phyloP scores from a whole-genome alignment of 2,329 filamentous ascomycete genomes.

The Trichoderma sp. region DNA sequence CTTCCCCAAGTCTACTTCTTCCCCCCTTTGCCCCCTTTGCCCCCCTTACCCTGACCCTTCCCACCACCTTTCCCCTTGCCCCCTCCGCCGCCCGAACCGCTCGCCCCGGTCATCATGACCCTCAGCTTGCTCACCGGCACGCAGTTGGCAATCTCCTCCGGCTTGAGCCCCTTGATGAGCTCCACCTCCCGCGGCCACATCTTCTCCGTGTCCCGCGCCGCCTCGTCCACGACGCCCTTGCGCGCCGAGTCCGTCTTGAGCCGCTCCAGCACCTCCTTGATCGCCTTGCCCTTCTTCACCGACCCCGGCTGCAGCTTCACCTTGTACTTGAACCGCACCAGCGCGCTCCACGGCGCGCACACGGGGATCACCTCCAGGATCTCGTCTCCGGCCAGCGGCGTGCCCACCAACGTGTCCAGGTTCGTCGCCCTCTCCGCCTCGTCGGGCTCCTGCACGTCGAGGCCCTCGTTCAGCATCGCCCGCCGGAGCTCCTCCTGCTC shows the following conservation, averaged over 20 bases:
- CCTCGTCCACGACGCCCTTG: slow-evolving; percentile 64
- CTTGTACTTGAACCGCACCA: slow-evolving; percentile 83
- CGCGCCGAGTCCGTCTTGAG: slow-evolving; percentile 70
- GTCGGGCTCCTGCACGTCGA: slow-evolving; percentile 62
- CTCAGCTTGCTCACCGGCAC: slow-evolving; percentile 80
- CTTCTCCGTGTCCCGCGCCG: slow-evolving; percentile 64
- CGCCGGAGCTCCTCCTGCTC: slow-evolving; percentile 73
- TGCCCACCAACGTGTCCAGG: slow-evolving; percentile 75
- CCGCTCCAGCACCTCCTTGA: slow-evolving; percentile 82
- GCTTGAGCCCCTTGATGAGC: slow-evolving; percentile 76
- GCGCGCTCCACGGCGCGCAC: slow-evolving; percentile 66
- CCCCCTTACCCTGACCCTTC: slow-evolving; percentile 40
- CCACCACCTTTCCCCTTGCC: slow-evolving; percentile 28
- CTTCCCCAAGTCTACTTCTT: slow-evolving; percentile 42
- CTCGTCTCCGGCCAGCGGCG: slow-evolving; percentile 79
- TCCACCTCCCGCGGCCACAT: slow-evolving; percentile 89
- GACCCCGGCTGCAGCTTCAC: slow-evolving; percentile 89
- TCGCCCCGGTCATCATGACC: slow-evolving; percentile 71
- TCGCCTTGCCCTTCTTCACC: slow-evolving; percentile 91
- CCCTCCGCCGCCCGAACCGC: slow-evolving; percentile 44
- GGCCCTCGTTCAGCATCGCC: slow-evolving; percentile 60
- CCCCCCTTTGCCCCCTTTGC: slow-evolving; percentile 47
- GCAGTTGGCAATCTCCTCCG: slow-evolving; percentile 77
- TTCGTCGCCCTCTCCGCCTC: slow-evolving; percentile 56
- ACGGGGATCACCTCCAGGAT: slow-evolving; percentile 68